Evolutionary conservation across 495 filamentous ascomycete genomes (phyloP), one percentile per base, ranked within the genome.

Genomic region (Aspergillus ostianus): DNA sequence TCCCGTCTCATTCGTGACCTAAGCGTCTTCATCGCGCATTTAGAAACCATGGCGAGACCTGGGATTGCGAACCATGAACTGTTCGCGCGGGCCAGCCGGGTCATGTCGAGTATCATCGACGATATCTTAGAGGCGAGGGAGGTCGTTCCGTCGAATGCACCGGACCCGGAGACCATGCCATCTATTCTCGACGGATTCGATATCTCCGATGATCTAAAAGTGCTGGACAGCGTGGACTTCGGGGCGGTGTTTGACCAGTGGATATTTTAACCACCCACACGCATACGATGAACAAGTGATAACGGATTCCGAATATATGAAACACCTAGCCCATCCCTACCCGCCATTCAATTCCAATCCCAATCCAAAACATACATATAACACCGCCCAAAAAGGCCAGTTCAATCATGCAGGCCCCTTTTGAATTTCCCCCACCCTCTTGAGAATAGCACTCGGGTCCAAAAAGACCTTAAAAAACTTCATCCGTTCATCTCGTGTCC

Each of bases 1-100:
- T 80, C 84, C 3, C 77, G 80, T 45, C 76, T 84, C 6, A 82
- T 87, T 41, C 84, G 85, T 47, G 80, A 85, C 55, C 70, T 87
- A 3, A 84, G 82, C 56, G 78, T 86, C n/a, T 82, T 88, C 47
- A 66, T 72, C 26, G 68, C 72, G 6, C 67, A 72, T 47, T 51
- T 76, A 1, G 72, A 73, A 30, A 61, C 64, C 0, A 65, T 73
- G 41, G 63, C 61, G 12, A 48, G 60, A 0, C 64, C 63, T 0
- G 67, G 59, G 21, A 56, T 68, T 50, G 57, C 58, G 9, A 64
- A 67, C 46, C 63, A 68, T 30, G 64, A 64, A 17, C 57, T 76
- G 1, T 72, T 73, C n/a, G 60, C 64, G 26, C 69, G 67, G 6
- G 69, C 67, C 0, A 64, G 64, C 12, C 63, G 67, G n/a, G 55